Conservation (phyloP, 768 basidiomycete species). For the Lepiota subincarnata region DNA sequence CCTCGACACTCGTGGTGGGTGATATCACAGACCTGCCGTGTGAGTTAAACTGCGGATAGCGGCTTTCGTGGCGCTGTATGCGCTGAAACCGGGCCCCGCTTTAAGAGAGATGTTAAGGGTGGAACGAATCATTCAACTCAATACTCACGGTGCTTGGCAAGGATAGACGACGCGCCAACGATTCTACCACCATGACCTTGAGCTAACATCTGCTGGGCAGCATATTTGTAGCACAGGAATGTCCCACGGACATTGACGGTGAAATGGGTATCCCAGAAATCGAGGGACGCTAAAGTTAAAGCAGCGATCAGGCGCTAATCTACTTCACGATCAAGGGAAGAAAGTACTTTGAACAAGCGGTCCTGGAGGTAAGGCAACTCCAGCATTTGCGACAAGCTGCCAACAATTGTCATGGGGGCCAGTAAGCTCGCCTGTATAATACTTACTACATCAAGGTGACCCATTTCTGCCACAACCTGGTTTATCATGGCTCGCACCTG, state of each 20-base stretch:
- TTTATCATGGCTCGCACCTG: background rate
- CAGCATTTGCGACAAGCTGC: too few species aligned
- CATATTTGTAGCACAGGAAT: slow-evolving; percentile 38
- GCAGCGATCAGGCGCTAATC: too few species aligned
- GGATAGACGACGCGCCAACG: slow-evolving; percentile 38
- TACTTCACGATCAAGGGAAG: too few species aligned
- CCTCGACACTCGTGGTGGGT: too few species aligned
- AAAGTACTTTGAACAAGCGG: too few species aligned
- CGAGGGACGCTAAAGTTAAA: slow-evolving; percentile 7
- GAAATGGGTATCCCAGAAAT: slow-evolving; percentile 29
- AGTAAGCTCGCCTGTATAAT: background rate
- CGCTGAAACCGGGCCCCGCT: slow-evolving; percentile 3
- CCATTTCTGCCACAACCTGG: background rate
- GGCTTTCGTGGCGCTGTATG: slow-evolving; percentile 37
- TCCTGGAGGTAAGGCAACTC: too few species aligned
- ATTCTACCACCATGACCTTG: slow-evolving; percentile 42
- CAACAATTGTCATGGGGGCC: background rate
- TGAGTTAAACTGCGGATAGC: slow-evolving; percentile 39
- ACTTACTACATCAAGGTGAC: background rate
- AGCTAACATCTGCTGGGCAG: slow-evolving; percentile 37
- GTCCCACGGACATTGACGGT: slow-evolving; percentile 32
- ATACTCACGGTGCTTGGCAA: slow-evolving; percentile 33
- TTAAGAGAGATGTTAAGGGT: background rate
- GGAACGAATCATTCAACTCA: background rate
- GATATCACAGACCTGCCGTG: slow-evolving; percentile 21